Percentiles rank a stretch among this genome's conserved stretches.
Conservation (phyloP, 2,329 filamentous ascomycete species). For the Cladophialophora carrionii region DNA sequence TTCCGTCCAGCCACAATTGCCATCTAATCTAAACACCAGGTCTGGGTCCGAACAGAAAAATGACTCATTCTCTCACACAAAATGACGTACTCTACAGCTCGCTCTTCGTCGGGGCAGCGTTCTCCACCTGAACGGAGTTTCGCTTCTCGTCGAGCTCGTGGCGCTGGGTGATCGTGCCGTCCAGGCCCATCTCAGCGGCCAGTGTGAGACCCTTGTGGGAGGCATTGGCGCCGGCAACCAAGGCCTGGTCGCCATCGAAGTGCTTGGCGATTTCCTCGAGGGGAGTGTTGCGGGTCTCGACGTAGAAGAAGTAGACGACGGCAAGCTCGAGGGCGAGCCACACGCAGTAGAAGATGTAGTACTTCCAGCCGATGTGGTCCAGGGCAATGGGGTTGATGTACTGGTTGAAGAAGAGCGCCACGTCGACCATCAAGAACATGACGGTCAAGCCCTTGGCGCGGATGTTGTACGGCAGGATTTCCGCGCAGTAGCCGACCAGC, state of each 20-base stretch:
- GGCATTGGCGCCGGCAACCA: constrained; percentile 40
- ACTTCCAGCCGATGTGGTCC: constrained; percentile 42
- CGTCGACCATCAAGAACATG: constrained; percentile 44
- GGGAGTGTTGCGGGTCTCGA: constrained; percentile 68
- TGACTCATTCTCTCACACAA: neutral
- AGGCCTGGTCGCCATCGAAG: constrained; percentile 67
- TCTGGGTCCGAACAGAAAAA: neutral
- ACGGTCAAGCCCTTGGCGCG: constrained; percentile 53
- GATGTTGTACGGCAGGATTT: constrained; percentile 56
- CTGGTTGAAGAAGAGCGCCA: constrained; percentile 44
- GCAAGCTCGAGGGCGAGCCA: constrained; percentile 42
- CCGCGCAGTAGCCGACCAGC: constrained; percentile 49
- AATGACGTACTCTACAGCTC: constrained; percentile 6
- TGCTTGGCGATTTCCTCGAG: constrained; percentile 72
- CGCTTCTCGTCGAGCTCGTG: constrained; percentile 34
- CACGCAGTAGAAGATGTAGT: constrained; percentile 46
- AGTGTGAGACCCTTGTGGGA: constrained; percentile 37
- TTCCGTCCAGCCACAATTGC: neutral
- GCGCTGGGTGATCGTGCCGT: constrained; percentile 28
- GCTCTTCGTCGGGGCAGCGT: constrained; percentile 8
- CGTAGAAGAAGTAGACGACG: constrained; percentile 45
- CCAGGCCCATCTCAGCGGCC: constrained; percentile 34
- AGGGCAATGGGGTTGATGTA: constrained; percentile 46
- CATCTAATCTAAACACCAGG: neutral
- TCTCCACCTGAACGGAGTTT: constrained; percentile 24